Evolutionary conservation across 1,139 yeast genomes (phyloP).

Genomic region (Scheffersomyces quercinus): DNA sequence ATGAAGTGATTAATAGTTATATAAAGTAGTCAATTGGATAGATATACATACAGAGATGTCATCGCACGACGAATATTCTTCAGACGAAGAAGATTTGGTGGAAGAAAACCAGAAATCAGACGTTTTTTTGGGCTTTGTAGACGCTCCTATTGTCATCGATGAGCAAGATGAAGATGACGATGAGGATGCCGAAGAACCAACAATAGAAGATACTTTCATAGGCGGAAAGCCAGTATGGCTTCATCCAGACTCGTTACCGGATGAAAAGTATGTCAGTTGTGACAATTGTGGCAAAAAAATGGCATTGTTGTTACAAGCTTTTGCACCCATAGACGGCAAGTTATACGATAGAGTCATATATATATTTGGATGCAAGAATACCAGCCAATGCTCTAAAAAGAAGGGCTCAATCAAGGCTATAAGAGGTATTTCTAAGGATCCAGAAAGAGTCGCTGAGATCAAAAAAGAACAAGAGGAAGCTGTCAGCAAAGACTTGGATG

Average conservation of each 20-base stretch:
- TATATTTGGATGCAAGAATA: slow-evolving; percentile 69
- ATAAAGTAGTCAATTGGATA: too few species aligned
- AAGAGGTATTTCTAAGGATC: slow-evolving; percentile 70
- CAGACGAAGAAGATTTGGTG: slow-evolving; percentile 40
- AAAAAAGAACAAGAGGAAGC: slow-evolving; percentile 38
- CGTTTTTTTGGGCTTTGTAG: slow-evolving; percentile 66
- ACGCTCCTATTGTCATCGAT: slow-evolving; percentile 35
- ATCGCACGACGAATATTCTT: slow-evolving; percentile 41
- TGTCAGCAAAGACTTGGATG: slow-evolving; percentile 27
- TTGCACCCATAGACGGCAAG: slow-evolving; percentile 72
- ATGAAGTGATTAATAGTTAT: too few species aligned
- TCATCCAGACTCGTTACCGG: slow-evolving; percentile 56
- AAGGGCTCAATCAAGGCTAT: slow-evolving; percentile 72
- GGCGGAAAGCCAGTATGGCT: slow-evolving; percentile 75
- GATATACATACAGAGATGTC: slow-evolving; percentile 18
- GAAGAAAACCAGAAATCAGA: slow-evolving; percentile 24
- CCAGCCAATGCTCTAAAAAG: slow-evolving; percentile 59
- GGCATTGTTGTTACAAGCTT: slow-evolving; percentile 76
- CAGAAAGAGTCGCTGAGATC: slow-evolving; percentile 41
- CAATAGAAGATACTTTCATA: slow-evolving; percentile 71
- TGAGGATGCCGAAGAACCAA: slow-evolving; percentile 46
- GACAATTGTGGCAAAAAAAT: slow-evolving; percentile 60
- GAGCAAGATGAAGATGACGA: slow-evolving; percentile 18
- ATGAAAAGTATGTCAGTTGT: slow-evolving; percentile 55
- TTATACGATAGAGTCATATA: slow-evolving; percentile 80